Evolutionary conservation across 2,329 filamentous ascomycete species (phyloP), one percentile per base, ranked within the genome.

Genomic region (Ambrosiella beaveri): DNA sequence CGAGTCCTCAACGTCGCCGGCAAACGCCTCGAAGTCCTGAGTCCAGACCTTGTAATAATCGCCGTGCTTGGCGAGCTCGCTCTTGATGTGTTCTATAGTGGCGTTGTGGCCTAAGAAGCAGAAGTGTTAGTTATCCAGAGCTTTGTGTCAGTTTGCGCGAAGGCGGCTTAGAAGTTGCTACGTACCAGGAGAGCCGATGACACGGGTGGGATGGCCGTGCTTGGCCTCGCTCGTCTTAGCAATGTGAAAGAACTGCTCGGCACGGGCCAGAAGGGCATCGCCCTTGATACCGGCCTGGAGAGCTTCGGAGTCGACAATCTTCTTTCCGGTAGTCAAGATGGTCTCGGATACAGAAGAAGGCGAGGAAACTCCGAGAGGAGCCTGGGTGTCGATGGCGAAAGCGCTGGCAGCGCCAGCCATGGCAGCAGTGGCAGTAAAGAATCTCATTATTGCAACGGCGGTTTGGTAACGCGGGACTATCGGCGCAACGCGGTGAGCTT

Each of bases 201-300:
- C 83, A 57, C 84, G 76, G 1, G 84, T 87, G 1, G 84, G 84
- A 64, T 83, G 83, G 61, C 78, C 77, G 65, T 81, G 85, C 62
- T 85, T 80, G 1, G 75, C 71, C 61, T 77, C 70, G 9, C 76
- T 75, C 56, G 75, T 71, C 66, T 82, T 72, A 0, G 84, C 82
- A 58, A 86, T 77, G 56, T 76, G 70, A 64, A 77, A 86, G 7
- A 88, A 75, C 45, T 78, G 68, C 64, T 82, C 71, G 3, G 84
- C 79, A 17, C 82, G 78, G 4, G 71, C 68, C 47, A 82, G 68
- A 6, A 88, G 76, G 27, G 75, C 78, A 15, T 77, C 70, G 45
- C 70, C 68, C 15, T 70, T 73, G 68, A 88, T 83, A 60, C 71
- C 71, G 13, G 69, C 70, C 68, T 85, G 79, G 1, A 85, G 72